A percentile compares a stretch with the other conserved stretches of the same genome.
phyloP scores from a whole-genome alignment of 2,329 filamentous ascomycete genomes.

The Venturia carpophila region DNA sequence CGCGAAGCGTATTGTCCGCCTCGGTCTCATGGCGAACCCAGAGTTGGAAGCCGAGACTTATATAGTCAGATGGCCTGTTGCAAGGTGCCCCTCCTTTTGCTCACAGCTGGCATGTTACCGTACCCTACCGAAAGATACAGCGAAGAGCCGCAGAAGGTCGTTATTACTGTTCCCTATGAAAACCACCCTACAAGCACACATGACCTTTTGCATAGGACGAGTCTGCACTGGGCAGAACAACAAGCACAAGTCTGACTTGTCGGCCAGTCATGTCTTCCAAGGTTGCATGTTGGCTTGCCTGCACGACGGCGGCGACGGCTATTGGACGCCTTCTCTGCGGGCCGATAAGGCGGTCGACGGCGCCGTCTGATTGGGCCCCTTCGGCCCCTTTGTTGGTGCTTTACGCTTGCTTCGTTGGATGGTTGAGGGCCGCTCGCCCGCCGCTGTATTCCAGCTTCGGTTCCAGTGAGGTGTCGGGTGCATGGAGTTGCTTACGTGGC shows the following conservation, averaged over 20 bases:
- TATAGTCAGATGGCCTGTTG: background rate
- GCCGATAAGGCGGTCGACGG: background rate
- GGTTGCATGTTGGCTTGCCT: background rate
- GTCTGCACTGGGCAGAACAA: background rate
- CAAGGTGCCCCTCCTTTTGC: background rate
- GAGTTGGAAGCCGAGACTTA: background rate
- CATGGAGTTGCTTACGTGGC: background rate
- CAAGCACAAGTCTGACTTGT: background rate
- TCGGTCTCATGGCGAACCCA: background rate
- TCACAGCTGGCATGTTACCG: background rate
- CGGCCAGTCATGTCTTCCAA: background rate
- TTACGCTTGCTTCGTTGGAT: too few relatives aligned
- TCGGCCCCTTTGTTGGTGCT: too few relatives aligned
- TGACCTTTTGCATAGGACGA: background rate
- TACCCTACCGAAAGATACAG: too few relatives aligned
- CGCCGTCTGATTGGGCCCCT: background rate
- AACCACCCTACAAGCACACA: too few relatives aligned
- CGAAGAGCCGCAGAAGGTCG: too few relatives aligned
- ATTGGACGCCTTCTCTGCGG: constrained; percentile 3
- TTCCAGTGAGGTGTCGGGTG: too few relatives aligned
- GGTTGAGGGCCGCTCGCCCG: background rate
- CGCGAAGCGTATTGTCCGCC: background rate
- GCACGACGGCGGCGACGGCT: background rate
- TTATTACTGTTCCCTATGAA: too few relatives aligned
- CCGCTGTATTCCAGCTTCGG: background rate